Conservation (phyloP, 2,329 filamentous ascomycete genomes). For the Ascochyta fabae region DNA sequence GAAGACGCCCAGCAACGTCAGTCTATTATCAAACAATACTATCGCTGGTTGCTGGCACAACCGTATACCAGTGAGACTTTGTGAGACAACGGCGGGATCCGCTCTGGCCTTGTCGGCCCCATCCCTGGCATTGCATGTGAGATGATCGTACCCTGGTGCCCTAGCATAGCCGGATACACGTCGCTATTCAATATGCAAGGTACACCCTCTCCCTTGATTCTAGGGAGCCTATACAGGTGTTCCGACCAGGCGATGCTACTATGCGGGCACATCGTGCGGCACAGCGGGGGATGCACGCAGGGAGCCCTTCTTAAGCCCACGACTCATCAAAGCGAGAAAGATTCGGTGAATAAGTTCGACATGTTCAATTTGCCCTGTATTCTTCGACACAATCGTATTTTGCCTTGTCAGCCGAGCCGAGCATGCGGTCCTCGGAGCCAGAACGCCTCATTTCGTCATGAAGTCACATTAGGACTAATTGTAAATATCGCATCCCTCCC, state of each 20-base stretch:
- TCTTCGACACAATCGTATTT: conserved; percentile 7
- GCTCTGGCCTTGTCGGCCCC: conserved; percentile 11
- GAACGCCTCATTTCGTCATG: conserved; percentile 27
- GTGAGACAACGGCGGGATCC: conserved; percentile 20
- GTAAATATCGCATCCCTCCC: conserved; percentile 10
- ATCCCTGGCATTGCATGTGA: conserved; percentile 28
- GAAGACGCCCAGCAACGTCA: not conserved
- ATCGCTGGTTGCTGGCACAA: conserved; percentile 19
- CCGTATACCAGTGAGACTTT: conserved; percentile 6
- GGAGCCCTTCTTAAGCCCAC: conserved; percentile 1
- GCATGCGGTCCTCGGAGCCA: conserved; percentile 14
- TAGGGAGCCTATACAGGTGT: not conserved
- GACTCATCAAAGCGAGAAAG: conserved; percentile 9
- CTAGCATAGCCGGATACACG: conserved; percentile 22
- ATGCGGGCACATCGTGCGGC: conserved; percentile 12
- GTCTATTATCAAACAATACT: conserved; percentile 14
- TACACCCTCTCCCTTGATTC: conserved; percentile 25
- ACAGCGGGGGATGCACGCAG: conserved; percentile 10
- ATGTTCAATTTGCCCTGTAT: not conserved
- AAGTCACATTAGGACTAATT: conserved; percentile 10
- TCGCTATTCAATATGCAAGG: conserved; percentile 31
- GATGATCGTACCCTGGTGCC: conserved; percentile 23
- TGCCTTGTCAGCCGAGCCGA: conserved; percentile 20
- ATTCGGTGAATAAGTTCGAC: not conserved
- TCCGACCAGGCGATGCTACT: conserved; percentile 5